Percentiles rank a stretch among this genome's conserved stretches.
Conservation (phyloP, 305 asterid species). For the Coffea humblotiana region DNA sequence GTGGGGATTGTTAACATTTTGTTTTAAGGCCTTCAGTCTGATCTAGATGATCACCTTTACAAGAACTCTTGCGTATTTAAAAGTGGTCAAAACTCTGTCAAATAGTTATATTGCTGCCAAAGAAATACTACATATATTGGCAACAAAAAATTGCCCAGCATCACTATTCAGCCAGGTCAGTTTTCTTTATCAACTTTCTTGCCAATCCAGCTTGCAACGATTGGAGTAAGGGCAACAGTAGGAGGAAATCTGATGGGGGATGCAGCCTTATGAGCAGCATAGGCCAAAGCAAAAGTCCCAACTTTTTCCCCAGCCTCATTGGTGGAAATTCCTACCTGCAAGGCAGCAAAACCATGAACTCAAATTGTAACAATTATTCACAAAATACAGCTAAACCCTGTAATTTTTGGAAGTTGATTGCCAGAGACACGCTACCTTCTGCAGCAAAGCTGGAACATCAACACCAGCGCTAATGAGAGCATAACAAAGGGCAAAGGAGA, state of each 20-base stretch:
- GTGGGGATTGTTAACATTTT: neutral
- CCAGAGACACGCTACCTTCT: slow-evolving; percentile 46
- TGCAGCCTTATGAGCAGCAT: slow-evolving; percentile 99
- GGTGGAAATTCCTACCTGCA: slow-evolving; percentile 56
- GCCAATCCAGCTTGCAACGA: slow-evolving; percentile 92
- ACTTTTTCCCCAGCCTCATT: slow-evolving; percentile 85
- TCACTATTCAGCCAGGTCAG: slow-evolving; percentile 16
- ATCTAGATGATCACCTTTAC: neutral
- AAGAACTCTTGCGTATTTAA: neutral
- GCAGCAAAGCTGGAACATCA: slow-evolving; percentile 77
- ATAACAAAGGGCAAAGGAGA: slow-evolving; percentile 82
- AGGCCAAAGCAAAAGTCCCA: slow-evolving; percentile 94
- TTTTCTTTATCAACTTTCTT: slow-evolving; percentile 72
- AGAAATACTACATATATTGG: neutral
- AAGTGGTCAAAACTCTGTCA: neutral
- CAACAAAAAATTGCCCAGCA: neutral
- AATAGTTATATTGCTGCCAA: neutral
- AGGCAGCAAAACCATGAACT: neutral
- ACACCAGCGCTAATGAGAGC: slow-evolving; percentile 81
- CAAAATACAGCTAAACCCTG: neutral
- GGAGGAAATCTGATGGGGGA: slow-evolving; percentile 98
- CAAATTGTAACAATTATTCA: neutral
- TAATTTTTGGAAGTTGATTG: neutral
- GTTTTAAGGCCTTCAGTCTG: neutral
- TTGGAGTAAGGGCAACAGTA: slow-evolving; percentile 91